Base-by-base conservation (phyloP, 805 yeast species). In the Kuraishia ogatae region DNA sequence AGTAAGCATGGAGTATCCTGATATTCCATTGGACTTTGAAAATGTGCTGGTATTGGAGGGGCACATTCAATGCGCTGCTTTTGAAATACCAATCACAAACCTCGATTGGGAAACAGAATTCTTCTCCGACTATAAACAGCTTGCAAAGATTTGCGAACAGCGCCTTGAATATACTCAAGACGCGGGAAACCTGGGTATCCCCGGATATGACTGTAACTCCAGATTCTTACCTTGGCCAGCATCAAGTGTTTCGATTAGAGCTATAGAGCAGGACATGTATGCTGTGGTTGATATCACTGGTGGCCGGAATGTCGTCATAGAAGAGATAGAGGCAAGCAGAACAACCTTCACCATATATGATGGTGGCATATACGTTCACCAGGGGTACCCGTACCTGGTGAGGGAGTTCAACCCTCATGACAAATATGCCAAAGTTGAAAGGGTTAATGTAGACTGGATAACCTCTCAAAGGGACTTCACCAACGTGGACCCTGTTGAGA, bases 41-140 rank as follows among this genome's bases (percentile, higher is more conserved):
- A 85, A 85, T 59, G 66, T 76, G 11, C 62, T 85, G 39, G 81
- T 92, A 0, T 64, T 88, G 57, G 93, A 89, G 59, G 84, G 87
- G 46, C 99, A 94, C 71, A 67, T 92, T 22, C 98, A 92, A 64
- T 94, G 98, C 75, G 97, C 98, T 0, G 96, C 97, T 0, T 87
- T 82, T 66, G 98, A 93, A 64, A 61, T 81, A 26, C 94, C 97
- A 0, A 71, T 93, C 7, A 67, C 66, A 35, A 68, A 70, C 46
- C 61, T 82, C 11, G 75, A 72, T 1, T 65, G 71, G 2, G 97
- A 89, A 59, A 60, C 66, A 2, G 65, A 67, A 53, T 89, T 82
- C 71, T 88, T 93, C 66, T 77, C 78, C 1, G 70, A 71, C 23
- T 64, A 66, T 22, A 63, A 62, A 50, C 55, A 64, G 11, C 61